Evolutionary conservation across 164 flowering plant genomes (phyloP), one percentile per base, ranked within the genome.

Genomic region (Berberis vulgaris): DNA sequence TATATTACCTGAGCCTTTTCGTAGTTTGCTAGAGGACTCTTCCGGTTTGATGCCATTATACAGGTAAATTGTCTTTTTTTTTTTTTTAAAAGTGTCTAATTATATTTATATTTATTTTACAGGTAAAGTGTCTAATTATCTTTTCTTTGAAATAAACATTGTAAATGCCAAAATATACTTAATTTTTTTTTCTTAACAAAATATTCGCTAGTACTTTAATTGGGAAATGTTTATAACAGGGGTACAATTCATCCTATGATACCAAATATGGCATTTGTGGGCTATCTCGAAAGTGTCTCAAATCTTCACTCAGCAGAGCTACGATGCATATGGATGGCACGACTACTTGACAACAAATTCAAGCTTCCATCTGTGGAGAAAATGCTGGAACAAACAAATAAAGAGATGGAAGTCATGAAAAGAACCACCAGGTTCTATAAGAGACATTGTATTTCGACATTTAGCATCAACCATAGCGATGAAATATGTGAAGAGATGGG

Each of bases 401-500:
- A 81, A 54, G 97, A 94, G 71, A 54, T 81, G 47, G 84, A 91
- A 49, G 80, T 94, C 2, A 78, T 78, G 83, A 87, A 75, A 77
- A 84, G 67, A 59, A 75, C 88, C 2, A 91, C 95, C 1, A 82
- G 96, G 73, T 91, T 91, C 72, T 91, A 84, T 81, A 88, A 86
- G 73, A 81, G 88, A 69, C 85, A 83, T 43, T 91, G 99, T 83
- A 86, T 87, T 59, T 86, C 97, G 0, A 91, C 96, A 2, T 94
- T 71, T 65, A 91, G 93, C 44, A 94, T 91, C 73, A 85, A 86
- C 46, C 96, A 94, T 50, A 78, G 75, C 40, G 99, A 91, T 60
- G 91, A 94, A 47, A 81, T 94, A 6, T 91, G 95, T 59, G 78
- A 84, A 70, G 99, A 94, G 59, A 91, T 94, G 99, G 97, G 97